A percentile compares a stretch with the other conserved stretches of the same genome.
phyloP scores from a whole-genome alignment of 768 basidiomycete genomes.

The Suillus decipiens region DNA sequence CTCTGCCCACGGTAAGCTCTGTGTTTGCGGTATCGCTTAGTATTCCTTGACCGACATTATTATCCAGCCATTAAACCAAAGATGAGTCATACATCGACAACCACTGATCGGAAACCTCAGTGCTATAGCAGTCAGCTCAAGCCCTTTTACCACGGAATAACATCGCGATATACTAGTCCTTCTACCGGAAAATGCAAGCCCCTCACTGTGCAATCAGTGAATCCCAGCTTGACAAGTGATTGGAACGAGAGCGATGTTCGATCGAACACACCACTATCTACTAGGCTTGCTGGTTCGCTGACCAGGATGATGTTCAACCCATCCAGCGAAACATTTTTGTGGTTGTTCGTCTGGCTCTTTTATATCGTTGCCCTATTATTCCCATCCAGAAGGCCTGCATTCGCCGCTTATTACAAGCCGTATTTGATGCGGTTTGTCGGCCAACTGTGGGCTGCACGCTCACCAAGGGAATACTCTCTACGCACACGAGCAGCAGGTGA shows the following conservation, averaged over 20 bases:
- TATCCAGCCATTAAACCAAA: background rate
- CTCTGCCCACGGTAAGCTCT: background rate
- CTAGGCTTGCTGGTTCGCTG: constrained; percentile 23
- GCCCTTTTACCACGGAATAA: constrained; percentile 14
- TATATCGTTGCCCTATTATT: constrained; percentile 18
- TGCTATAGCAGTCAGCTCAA: constrained; percentile 25
- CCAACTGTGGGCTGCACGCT: constrained; percentile 27
- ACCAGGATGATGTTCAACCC: constrained; percentile 4
- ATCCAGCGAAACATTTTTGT: constrained; percentile 8
- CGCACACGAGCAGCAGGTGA: constrained; percentile 11
- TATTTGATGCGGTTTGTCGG: constrained; percentile 23
- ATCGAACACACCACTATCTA: background rate
- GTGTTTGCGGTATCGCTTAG: background rate
- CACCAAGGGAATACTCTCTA: constrained; percentile 24
- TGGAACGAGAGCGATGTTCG: constrained; percentile 10
- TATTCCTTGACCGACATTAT: background rate
- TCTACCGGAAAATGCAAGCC: constrained; percentile 24
- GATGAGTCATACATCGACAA: background rate
- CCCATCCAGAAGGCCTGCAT: constrained; percentile 9
- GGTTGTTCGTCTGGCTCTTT: constrained; percentile 20
- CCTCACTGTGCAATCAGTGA: constrained; percentile 27
- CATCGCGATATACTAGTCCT: constrained; percentile 26
- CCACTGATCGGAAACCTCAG: background rate
- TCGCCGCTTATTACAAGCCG: constrained; percentile 17
- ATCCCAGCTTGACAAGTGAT: constrained; percentile 4